These are phyloP conservation scores for Endocalyx cinctus DNA, from an alignment of 2,329 filamentous ascomycete genomes.

Conservation along the genomic window DNA sequence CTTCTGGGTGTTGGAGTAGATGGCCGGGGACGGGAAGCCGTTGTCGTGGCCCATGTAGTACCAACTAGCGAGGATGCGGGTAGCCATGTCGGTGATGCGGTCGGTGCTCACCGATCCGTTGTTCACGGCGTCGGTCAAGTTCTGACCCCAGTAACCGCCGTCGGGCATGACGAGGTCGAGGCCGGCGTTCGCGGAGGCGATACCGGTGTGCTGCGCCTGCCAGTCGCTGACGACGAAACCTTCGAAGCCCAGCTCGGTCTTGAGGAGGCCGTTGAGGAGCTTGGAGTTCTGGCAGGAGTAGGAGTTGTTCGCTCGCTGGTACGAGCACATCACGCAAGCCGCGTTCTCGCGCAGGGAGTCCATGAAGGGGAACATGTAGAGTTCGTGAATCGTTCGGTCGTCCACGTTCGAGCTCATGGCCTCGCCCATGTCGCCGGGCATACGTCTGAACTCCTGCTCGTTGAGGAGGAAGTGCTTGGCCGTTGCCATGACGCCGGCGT, in stretches of 20 bases:
- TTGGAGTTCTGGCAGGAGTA: slow-evolving; percentile 66
- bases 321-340: slow-evolving; percentile 67
- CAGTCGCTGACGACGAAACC: slow-evolving; percentile 76
- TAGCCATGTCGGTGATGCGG: slow-evolving; percentile 80
- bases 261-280: slow-evolving; percentile 62
- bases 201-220: slow-evolving; percentile 76
- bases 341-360: slow-evolving; percentile 58
- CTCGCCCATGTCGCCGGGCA: slow-evolving; percentile 41
- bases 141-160: slow-evolving; percentile 69
- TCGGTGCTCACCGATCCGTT: slow-evolving; percentile 77
- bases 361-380: slow-evolving; percentile 69
- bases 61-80: slow-evolving; percentile 79
- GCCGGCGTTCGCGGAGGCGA: slow-evolving; percentile 71
- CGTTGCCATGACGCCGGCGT: slow-evolving; percentile 48
- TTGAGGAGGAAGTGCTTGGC: slow-evolving; percentile 50
- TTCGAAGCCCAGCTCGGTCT: slow-evolving; percentile 67
- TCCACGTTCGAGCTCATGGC: slow-evolving; percentile 64
- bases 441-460: slow-evolving; percentile 56
- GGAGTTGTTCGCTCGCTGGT: slow-evolving; percentile 55
- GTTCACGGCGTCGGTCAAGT: slow-evolving; percentile 69
- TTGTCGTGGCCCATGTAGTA: slow-evolving; percentile 79
- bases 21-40: slow-evolving; percentile 65
- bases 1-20: slow-evolving; percentile 39
- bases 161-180: slow-evolving; percentile 66
- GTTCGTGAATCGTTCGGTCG: slow-evolving; percentile 62